Conservation (phyloP, 164 flowering plant genomes). For the Nelumbo lutea region DNA sequence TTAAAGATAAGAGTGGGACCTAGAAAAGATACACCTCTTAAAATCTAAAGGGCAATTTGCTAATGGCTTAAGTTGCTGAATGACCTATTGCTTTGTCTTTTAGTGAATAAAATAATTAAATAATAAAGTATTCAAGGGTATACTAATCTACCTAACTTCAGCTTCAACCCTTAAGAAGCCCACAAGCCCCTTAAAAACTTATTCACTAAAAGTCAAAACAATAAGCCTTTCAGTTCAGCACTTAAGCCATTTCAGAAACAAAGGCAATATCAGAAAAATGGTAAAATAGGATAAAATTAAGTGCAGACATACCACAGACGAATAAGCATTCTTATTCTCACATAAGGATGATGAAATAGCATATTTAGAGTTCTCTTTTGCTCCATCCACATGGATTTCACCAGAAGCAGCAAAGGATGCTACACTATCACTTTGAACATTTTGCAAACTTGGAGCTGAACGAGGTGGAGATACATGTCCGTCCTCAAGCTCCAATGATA, state of each 20-base stretch:
- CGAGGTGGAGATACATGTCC: constrained; percentile 35
- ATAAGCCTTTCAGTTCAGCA: no score
- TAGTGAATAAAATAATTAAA: no score
- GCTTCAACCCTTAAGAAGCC: no score
- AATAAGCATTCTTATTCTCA: constrained; percentile 58
- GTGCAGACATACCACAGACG: constrained; percentile 61
- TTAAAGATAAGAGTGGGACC: constrained; percentile 1
- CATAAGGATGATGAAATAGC: constrained; percentile 40
- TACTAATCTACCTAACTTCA: no score
- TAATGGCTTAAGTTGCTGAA: no score
- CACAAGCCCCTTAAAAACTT: no score
- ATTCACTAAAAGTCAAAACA: no score
- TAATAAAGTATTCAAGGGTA: no score
- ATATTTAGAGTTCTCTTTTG: constrained; percentile 36
- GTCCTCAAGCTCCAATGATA: constrained; percentile 50
- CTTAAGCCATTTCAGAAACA: no score
- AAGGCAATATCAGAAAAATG: no score
- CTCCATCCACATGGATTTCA: constrained; percentile 39
- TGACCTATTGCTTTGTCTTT: no score
- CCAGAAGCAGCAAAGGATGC: constrained; percentile 39
- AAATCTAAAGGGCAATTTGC: background rate
- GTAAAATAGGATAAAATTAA: background rate
- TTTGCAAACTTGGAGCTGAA: constrained; percentile 44
- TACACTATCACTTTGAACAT: constrained; percentile 37
- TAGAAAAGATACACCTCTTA: background rate